phyloP scores from a whole-genome alignment of 2,329 filamentous ascomycete genomes.

The Xylaria sp. region DNA sequence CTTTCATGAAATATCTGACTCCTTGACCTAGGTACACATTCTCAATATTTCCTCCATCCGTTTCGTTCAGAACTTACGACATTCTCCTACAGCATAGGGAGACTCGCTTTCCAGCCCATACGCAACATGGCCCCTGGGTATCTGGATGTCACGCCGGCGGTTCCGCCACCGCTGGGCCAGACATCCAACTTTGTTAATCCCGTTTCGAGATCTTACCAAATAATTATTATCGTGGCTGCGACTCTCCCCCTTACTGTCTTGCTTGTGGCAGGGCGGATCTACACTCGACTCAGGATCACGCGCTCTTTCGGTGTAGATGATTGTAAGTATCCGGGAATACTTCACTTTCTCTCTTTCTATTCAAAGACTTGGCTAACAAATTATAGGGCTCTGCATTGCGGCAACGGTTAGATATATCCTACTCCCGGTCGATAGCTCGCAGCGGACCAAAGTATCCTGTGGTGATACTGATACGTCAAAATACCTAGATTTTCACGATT shows the following conservation, averaged over 20 bases:
- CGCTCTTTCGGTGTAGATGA: slow-evolving; percentile 21
- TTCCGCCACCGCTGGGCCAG: slow-evolving; percentile 14
- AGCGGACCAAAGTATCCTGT: not conserved
- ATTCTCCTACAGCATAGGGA: too few species aligned
- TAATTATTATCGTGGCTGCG: slow-evolving; percentile 13
- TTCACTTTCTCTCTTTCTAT: not conserved
- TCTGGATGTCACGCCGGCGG: slow-evolving; percentile 13
- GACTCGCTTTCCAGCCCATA: too few species aligned
- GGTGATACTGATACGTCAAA: not conserved
- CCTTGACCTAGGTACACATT: too few species aligned
- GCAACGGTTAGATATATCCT: slow-evolving; percentile 14
- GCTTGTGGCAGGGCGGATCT: slow-evolving; percentile 6
- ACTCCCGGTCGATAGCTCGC: not conserved
- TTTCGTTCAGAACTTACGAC: too few species aligned
- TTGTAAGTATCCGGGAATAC: slow-evolving; percentile 9
- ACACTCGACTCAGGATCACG: slow-evolving; percentile 13
- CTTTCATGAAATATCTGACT: too few species aligned
- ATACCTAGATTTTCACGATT: slow-evolving; percentile 9
- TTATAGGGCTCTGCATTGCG: slow-evolving; percentile 20
- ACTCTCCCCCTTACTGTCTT: slow-evolving; percentile 3
- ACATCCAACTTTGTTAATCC: slow-evolving; percentile 17
- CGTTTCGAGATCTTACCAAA: slow-evolving; percentile 13
- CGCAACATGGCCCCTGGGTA: slow-evolving; percentile 13
- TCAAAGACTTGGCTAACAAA: not conserved
- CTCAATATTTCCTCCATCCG: too few species aligned